A percentile compares a stretch with the other conserved stretches of the same genome.
These are phyloP conservation scores for Davidsoniella eucalypti DNA, from an alignment of 2,329 filamentous ascomycete species.

Conservation along the genomic window DNA sequence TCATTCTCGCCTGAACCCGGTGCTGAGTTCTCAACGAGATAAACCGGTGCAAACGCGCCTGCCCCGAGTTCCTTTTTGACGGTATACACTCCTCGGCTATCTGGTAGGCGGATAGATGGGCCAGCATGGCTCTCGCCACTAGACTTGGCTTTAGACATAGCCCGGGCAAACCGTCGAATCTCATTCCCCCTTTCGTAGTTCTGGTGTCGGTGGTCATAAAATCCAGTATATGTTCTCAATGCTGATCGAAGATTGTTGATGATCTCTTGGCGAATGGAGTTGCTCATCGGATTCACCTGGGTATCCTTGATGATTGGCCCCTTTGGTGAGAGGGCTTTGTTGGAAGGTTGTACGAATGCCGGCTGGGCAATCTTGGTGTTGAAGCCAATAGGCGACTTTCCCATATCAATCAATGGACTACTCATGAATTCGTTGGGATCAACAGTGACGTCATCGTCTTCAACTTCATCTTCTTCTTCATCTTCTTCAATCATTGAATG, in stretches of 20 bases:
- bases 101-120: slow-evolving; percentile 51
- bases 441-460: slow-evolving; percentile 19
- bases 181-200: slow-evolving; percentile 52
- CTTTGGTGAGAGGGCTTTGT: slow-evolving; percentile 32
- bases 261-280: slow-evolving; percentile 57
- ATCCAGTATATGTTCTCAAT: slow-evolving; percentile 59
- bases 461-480: slow-evolving; percentile 18
- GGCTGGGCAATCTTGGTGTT: slow-evolving; percentile 25
- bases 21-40: slow-evolving; percentile 63
- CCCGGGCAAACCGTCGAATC: slow-evolving; percentile 68
- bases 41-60: slow-evolving; percentile 90
- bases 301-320: slow-evolving; percentile 64
- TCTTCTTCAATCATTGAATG: slow-evolving; percentile 16
- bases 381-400: slow-evolving; percentile 29
- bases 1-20: slow-evolving; percentile 29
- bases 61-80: slow-evolving; percentile 76
- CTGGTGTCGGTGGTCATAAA: slow-evolving; percentile 52
- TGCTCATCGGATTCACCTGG: slow-evolving; percentile 81
- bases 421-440: slow-evolving; percentile 25
- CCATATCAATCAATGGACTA: slow-evolving; percentile 56
- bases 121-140: slow-evolving; percentile 44
- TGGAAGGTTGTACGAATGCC: slow-evolving; percentile 12
- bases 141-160: slow-evolving; percentile 39
- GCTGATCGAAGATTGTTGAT: slow-evolving; percentile 57
- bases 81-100: slow-evolving; percentile 50